Percentiles rank a stretch among this genome's conserved stretches.
phyloP scores from a whole-genome alignment of 2,329 filamentous ascomycete genomes.

The Aspergillus aculeatinus region DNA sequence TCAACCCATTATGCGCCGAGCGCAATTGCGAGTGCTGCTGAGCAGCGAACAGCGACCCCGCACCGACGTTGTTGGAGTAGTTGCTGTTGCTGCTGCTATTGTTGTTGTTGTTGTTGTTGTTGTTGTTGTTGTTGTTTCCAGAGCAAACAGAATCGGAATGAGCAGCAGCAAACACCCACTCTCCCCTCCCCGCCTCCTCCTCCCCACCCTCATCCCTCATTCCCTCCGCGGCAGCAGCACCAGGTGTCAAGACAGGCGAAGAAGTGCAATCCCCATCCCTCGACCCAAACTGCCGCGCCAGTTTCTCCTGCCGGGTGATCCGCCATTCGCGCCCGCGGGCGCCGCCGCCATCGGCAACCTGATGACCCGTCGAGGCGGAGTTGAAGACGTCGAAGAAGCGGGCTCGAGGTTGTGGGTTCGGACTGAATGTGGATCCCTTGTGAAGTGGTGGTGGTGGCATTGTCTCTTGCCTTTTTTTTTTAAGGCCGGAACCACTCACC shows the following conservation, averaged over 20 bases:
- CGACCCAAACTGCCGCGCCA: constrained; percentile 67
- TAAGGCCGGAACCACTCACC: no score
- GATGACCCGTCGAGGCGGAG: constrained; percentile 73
- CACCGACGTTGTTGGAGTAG: neutral
- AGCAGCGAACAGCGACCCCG: no score
- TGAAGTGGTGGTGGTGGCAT: neutral
- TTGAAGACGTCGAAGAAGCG: constrained; percentile 53
- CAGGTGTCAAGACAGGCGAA: neutral
- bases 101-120: neutral
- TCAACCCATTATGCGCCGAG: neutral
- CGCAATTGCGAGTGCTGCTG: neutral
- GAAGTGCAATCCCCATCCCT: constrained; percentile 62
- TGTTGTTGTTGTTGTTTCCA: neutral
- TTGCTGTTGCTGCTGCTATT: neutral
- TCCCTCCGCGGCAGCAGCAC: no score
- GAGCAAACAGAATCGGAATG: neutral
- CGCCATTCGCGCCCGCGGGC: constrained; percentile 69
- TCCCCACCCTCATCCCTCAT: neutral
- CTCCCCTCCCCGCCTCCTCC: constrained; percentile 2
- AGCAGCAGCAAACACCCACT: neutral
- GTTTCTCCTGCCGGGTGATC: constrained; percentile 65
- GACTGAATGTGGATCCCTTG: neutral
- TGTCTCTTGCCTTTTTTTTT: neutral
- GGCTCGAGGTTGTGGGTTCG: constrained; percentile 6
- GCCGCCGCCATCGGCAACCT: constrained; percentile 66